phyloP scores from a whole-genome alignment of 2,329 filamentous ascomycete genomes.

The Hirsutella rhossiliensis region DNA sequence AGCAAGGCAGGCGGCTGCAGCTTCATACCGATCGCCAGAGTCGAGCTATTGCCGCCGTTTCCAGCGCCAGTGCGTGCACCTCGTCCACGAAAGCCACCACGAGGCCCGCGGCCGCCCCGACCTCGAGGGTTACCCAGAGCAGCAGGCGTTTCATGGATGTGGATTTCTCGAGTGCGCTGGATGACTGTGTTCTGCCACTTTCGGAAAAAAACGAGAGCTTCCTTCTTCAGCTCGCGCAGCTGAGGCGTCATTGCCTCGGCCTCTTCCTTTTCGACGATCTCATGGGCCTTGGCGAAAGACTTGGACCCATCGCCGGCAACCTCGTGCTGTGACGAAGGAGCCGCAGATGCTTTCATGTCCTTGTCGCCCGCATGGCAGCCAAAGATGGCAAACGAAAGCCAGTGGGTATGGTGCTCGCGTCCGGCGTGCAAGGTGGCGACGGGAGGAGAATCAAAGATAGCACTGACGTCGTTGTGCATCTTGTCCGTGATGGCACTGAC shows the following conservation, averaged over 20 bases:
- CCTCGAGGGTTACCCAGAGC: constrained; percentile 15
- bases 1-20: not conserved
- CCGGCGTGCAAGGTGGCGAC: constrained; percentile 17
- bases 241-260: constrained; percentile 26
- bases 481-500: constrained; percentile 39
- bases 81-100: constrained; percentile 13
- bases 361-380: constrained; percentile 9
- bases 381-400: constrained; percentile 21
- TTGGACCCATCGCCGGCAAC: constrained; percentile 5
- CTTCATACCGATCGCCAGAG: constrained; percentile 23
- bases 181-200: constrained; percentile 68
- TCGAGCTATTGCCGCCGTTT: constrained; percentile 14
- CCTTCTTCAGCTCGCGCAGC: constrained; percentile 55
- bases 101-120: constrained; percentile 19
- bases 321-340: constrained; percentile 1
- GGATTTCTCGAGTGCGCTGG: constrained; percentile 57
- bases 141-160: constrained; percentile 29
- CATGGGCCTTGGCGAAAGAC: constrained; percentile 13
- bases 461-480: constrained; percentile 39
- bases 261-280: constrained; percentile 19
- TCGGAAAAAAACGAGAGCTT: constrained; percentile 59
- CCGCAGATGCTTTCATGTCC: constrained; percentile 6
- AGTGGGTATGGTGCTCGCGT: constrained; percentile 17
- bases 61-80: constrained; percentile 18
- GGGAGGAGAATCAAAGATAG: constrained; percentile 37